These are phyloP conservation scores for Leccinum longicurvipes DNA, from an alignment of 768 basidiomycete genomes.

Conservation along the genomic window DNA sequence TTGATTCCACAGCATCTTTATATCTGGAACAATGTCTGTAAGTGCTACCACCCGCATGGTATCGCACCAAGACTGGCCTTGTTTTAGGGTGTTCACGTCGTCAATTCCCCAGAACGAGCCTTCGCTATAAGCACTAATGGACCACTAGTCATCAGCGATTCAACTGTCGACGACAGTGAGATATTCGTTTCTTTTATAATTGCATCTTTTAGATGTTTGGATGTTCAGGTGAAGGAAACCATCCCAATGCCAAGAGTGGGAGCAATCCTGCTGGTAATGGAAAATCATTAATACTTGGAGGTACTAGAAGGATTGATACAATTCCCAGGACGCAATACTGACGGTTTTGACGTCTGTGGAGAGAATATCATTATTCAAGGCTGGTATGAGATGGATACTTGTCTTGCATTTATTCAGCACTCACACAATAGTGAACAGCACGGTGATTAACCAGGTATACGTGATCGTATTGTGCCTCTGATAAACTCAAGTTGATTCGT, in stretches of 20 bases:
- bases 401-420: background rate
- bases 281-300: background rate
- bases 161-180: constrained; percentile 58
- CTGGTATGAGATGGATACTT: constrained; percentile 9
- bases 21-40: constrained; percentile 38
- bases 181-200: background rate
- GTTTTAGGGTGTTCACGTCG: constrained; percentile 33
- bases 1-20: constrained; percentile 29
- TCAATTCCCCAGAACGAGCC: constrained; percentile 39
- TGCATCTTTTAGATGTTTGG: background rate
- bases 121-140: constrained; percentile 31
- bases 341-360: constrained; percentile 46
- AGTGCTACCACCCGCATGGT: background rate
- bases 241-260: constrained; percentile 48
- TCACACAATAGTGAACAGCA: constrained; percentile 8
- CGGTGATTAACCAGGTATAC: constrained; percentile 26
- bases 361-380: constrained; percentile 34
- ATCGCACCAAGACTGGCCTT: background rate
- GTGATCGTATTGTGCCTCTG: background rate
- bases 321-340: constrained; percentile 44
- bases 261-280: constrained; percentile 44
- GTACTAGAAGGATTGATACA: background rate
- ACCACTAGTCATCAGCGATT: constrained; percentile 39
- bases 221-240: constrained; percentile 46
- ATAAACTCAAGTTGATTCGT: background rate